Evolutionary conservation across 192 early-diverging fungal genomes (phyloP).

Genomic region (Entrophospora sp.): DNA sequence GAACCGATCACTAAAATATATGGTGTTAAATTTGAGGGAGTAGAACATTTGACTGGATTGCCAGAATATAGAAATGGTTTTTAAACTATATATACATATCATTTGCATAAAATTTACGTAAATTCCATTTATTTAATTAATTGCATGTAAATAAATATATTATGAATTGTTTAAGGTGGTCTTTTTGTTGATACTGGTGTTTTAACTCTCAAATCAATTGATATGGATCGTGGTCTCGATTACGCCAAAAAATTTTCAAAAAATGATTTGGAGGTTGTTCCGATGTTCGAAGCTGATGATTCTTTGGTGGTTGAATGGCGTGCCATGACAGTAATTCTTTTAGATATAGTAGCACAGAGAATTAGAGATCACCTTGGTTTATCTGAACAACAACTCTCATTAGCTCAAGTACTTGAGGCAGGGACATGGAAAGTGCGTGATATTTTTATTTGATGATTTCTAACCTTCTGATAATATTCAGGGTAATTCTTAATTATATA

Average conservation of each 20-base stretch:
- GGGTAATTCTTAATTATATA: neutral
- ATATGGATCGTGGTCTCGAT: conserved; percentile 49
- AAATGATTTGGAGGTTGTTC: conserved; percentile 38
- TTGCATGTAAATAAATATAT: conserved; percentile 22
- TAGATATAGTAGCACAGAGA: conserved; percentile 62
- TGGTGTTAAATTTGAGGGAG: conserved; percentile 38
- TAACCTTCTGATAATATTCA: neutral
- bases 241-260: no score
- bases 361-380: conserved; percentile 52
- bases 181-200: conserved; percentile 82
- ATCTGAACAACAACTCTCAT: conserved; percentile 43
- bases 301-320: conserved; percentile 90
- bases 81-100: neutral
- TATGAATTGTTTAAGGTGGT: conserved; percentile 42
- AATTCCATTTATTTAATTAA: no score
- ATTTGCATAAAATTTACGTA: no score
- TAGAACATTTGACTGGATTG: conserved; percentile 73
- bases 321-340: conserved; percentile 74
- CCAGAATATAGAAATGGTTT: conserved; percentile 75
- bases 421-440: conserved; percentile 79
- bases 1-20: conserved; percentile 60
- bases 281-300: conserved; percentile 67
- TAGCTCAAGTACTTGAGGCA: conserved; percentile 84
- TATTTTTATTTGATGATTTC: neutral
- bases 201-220: conserved; percentile 46